Evolutionary conservation across 108 stramenopile genomes (phyloP).

Genomic region (Cyclotella distinguenda): DNA sequence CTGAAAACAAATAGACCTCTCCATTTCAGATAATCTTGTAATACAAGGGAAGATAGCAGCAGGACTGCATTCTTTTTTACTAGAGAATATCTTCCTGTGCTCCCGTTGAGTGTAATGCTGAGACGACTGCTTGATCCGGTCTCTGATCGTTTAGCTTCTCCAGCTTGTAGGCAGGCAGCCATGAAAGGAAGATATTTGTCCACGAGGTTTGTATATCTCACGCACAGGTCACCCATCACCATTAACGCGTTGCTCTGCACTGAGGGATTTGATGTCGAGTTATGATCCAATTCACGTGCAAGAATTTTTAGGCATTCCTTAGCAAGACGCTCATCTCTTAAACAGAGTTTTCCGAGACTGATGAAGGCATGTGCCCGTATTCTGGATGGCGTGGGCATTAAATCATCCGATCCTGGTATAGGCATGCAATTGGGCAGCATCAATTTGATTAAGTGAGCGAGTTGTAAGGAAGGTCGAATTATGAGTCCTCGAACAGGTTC

Average conservation of each 20-base stretch:
- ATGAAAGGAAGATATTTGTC: constrained; percentile 90
- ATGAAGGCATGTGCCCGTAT: constrained; percentile 83
- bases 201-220: constrained; percentile 89
- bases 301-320: constrained; percentile 78
- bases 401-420: constrained; percentile 23
- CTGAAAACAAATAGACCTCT: constrained; percentile 86
- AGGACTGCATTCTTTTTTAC: constrained; percentile 90
- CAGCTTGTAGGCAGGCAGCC: constrained; percentile 88
- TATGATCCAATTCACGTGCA: constrained; percentile 81
- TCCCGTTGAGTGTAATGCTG: constrained; percentile 19
- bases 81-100: constrained; percentile 28
- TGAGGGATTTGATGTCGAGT: constrained; percentile 51
- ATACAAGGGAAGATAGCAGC: constrained; percentile 78
- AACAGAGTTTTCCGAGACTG: constrained; percentile 88
- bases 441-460: constrained; percentile 59
- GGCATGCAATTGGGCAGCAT: constrained; percentile 59
- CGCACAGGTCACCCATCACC: constrained; percentile 90
- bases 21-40: constrained; percentile 98
- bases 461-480: constrained; percentile 47
- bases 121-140: constrained; percentile 20
- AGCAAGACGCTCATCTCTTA: constrained; percentile 84
- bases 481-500: constrained; percentile 53
- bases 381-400: constrained; percentile 34
- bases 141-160: constrained; percentile 29
- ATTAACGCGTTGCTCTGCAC: constrained; percentile 89